These are phyloP conservation scores for Oryza coarctata DNA, from an alignment of 176 grass and related monocot genomes.

Conservation along the genomic window DNA sequence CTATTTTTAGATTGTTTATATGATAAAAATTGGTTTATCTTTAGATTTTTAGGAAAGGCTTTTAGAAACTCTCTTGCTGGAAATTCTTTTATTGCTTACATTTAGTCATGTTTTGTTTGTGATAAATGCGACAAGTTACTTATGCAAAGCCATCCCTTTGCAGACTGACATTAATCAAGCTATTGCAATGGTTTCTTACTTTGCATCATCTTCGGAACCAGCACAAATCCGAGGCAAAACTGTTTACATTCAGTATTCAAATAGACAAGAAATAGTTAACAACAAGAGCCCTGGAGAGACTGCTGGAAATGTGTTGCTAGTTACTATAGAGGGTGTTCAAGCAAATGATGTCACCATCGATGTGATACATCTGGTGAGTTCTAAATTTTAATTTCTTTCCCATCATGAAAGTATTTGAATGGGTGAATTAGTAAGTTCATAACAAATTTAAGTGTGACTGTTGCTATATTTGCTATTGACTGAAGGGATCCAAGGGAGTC, in stretches of 20 bases:
- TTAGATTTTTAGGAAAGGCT: not conserved
- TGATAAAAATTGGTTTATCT: not conserved
- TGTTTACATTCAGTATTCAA: conserved; percentile 98
- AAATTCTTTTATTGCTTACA: conserved; percentile 3
- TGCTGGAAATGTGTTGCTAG: conserved; percentile 90
- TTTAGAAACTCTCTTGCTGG: not conserved
- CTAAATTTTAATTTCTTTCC: not conserved
- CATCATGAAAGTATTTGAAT: conserved; percentile 17
- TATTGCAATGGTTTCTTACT: conserved; percentile 99
- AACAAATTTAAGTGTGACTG: conserved; percentile 24
- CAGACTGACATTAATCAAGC: conserved; percentile 91
- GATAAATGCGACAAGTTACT: conserved; percentile 18
- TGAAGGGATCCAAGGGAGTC: conserved; percentile 46
- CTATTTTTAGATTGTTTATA: not conserved
- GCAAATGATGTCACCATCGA: conserved; percentile 95
- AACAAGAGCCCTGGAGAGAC: conserved; percentile 83
- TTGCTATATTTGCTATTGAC: conserved; percentile 40
- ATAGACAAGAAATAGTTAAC: conserved; percentile 95
- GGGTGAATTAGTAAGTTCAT: conserved; percentile 20
- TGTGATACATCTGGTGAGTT: conserved; percentile 94
- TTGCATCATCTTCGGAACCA: conserved; percentile 85
- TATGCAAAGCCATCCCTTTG: conserved; percentile 24
- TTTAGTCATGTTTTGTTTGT: not conserved
- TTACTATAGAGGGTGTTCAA: conserved; percentile 96
- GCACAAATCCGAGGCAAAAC: conserved; percentile 95